Conservation (phyloP, 2,329 filamentous ascomycete species). For the Scedosporium dehoogii region DNA sequence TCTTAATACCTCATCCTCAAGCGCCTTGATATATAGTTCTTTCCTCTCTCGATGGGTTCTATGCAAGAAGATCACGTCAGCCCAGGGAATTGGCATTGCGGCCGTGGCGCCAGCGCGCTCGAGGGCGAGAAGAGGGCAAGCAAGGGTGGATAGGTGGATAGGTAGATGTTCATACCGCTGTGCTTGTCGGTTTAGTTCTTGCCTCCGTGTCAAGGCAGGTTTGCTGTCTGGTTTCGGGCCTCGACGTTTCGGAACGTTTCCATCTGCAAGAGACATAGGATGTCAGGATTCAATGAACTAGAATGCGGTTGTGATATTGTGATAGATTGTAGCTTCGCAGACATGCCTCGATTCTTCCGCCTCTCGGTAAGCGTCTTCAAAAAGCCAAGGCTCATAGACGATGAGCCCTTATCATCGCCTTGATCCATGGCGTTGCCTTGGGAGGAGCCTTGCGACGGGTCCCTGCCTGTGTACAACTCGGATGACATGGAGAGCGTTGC, state of each 20-base stretch:
- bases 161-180: slow-evolving; percentile 56
- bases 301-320: not conserved
- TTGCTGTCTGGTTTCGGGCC: slow-evolving; percentile 96
- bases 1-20: slow-evolving; percentile 84
- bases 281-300: slow-evolving; percentile 1
- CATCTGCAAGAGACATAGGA: slow-evolving; percentile 44
- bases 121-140: not conserved
- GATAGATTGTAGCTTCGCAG: not conserved
- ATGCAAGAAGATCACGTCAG: slow-evolving; percentile 8
- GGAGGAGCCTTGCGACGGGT: slow-evolving; percentile 16
- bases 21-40: slow-evolving; percentile 86
- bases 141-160: not conserved
- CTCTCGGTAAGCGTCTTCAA: slow-evolving; percentile 63
- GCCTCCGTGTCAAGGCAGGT: slow-evolving; percentile 80
- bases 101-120: not conserved
- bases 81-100: not conserved
- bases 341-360: slow-evolving; percentile 62
- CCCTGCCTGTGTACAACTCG: slow-evolving; percentile 18
- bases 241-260: slow-evolving; percentile 75
- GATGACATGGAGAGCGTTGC: slow-evolving; percentile 41
- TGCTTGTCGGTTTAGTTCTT: slow-evolving; percentile 91
- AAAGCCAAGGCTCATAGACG: slow-evolving; percentile 46
- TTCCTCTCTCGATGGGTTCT: slow-evolving; percentile 96
- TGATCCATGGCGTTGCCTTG: slow-evolving; percentile 14
- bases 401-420: slow-evolving; percentile 27